phyloP scores from a whole-genome alignment of 2,329 filamentous ascomycete species.

The Aaosphaeria arxii region DNA sequence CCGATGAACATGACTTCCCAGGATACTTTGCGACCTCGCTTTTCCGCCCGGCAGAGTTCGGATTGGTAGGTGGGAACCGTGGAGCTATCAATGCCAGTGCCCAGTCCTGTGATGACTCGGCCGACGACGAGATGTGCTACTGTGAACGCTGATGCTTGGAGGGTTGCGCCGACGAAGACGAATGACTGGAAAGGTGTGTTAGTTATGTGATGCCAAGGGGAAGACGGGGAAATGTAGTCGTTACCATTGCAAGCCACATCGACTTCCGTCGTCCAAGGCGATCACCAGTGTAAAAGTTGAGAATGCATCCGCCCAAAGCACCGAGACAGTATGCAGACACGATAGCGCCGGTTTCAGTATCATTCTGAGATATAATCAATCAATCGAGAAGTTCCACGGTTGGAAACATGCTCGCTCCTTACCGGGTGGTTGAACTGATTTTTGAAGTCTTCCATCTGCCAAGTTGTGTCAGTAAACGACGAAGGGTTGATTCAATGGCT shows the following conservation, averaged over 20 bases:
- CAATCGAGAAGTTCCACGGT: too few species aligned
- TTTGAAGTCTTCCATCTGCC: too few species aligned
- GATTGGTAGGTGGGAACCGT: conserved; percentile 54
- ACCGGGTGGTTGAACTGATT: too few species aligned
- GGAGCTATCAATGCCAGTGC: conserved; percentile 54
- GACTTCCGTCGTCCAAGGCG: conserved; percentile 2
- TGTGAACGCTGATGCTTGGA: conserved; percentile 34
- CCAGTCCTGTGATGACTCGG: conserved; percentile 51
- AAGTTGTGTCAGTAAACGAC: too few species aligned
- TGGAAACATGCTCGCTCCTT: too few species aligned
- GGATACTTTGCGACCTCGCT: conserved; percentile 59
- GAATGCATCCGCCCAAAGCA: conserved; percentile 37
- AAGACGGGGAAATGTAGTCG: not conserved
- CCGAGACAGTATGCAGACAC: conserved; percentile 45
- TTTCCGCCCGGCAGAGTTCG: conserved; percentile 52
- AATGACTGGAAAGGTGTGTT: not conserved
- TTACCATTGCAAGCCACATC: not conserved
- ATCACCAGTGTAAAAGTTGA: conserved; percentile 11
- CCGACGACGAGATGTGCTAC: conserved; percentile 43
- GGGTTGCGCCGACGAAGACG: conserved; percentile 29
- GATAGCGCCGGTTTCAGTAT: conserved; percentile 36
- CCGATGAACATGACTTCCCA: conserved; percentile 53
- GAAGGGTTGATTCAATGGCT: too few species aligned
- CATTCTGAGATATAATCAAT: too few species aligned
- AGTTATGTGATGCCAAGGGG: not conserved